Evolutionary conservation across 345 rosid genomes (phyloP), one percentile per base, ranked within the genome.

Genomic region (Schrenkiella parvula): DNA sequence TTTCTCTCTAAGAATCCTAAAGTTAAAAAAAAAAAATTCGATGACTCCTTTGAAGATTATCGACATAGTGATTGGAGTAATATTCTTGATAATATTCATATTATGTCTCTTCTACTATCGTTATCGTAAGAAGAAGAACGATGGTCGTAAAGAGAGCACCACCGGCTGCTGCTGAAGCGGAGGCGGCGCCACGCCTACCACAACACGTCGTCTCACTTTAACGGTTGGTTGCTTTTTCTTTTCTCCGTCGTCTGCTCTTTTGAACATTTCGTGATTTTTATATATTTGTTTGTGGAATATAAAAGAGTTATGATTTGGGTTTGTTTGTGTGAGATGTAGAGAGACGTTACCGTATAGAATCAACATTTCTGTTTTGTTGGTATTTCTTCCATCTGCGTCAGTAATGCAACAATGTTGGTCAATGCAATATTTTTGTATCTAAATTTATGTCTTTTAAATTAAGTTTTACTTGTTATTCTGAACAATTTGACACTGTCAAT

Each of bases 11-110:
- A 18, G 4, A 37, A 61, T 41, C 50, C 8, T 1, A 51, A 59
- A 17, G n/a, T n/a, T n/a, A n/a, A 21, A 37, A 28, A 51, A 52
- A 1, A 23, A 42, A 53, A 43, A 10, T n/a, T 7, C 1, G 35
- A 64, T 72, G 70, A 72, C 70, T 64, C 76, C 70, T 72, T 13
- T 53, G 70, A 72, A 72, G 63, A 72, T 63, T 53, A 5, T 72
- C 22, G 76, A 72, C 63, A 63, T 72, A 53, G 70, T 53, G 29
- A 34, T 64, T 54, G 64, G 56, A 57, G 64, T 72, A 31, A 63
- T 63, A 53, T 72, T 72, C 38, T 14, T 72, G 55, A 41, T 72
- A 32, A 21, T 72, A 41, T 52, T 72, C 18, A 72, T 72, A 28
- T 43, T 34, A 29, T 63, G 47, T 72, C 76, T 72, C 48, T 72